Evolutionary conservation across 768 basidiomycete genomes (phyloP), one percentile per base, ranked within the genome.

Genomic region (Trametes cinnabarina): DNA sequence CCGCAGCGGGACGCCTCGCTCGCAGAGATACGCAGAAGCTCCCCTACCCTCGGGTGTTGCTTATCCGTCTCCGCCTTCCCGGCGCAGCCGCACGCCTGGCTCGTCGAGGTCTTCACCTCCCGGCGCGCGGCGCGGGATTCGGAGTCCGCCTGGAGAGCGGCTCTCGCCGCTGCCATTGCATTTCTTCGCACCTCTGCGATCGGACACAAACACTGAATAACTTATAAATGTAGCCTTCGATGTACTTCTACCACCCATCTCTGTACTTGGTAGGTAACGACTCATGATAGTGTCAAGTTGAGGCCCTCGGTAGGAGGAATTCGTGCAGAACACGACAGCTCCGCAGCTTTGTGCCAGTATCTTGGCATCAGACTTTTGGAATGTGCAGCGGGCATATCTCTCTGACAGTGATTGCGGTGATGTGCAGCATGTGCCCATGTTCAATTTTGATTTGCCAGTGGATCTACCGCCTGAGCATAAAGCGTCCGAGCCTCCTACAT

Each of bases 61-160:
- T 9, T 65, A 65, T 25, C 64, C 64, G 3, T 58, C 54, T 15
- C 64, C 58, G 17, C 58, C 50, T 7, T 53, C 60, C 46, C 55
- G 58, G 20, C 51, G 51, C 17, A n/a, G 44, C 14, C 37, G 51
- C 17, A 51, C 57, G 2, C 51, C 47, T 9, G 37, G 46, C 2
- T 34, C 53, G 53, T 46, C 37, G 26, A 35, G 48, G 22, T 34
- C 44, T 37, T 53, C 58, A 5, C 58, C 58, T 3, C 30, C 47
- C 15, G 23, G 49, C 42, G 37, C 51, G 42, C 48, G 52, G 40
- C 52, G 53, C 41, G 41, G 23, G 47, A n/a, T 49, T 25, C 54
- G 59, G 11, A 61, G 59, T 25, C 59, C 59, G 42, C 37, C n/a
- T 39, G 50, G 59, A 15, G 48, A 37, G 43, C 42, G 50, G 28